Evolutionary conservation across 2,329 filamentous ascomycete species (phyloP).

Genomic region (Trichoderma sp.): DNA sequence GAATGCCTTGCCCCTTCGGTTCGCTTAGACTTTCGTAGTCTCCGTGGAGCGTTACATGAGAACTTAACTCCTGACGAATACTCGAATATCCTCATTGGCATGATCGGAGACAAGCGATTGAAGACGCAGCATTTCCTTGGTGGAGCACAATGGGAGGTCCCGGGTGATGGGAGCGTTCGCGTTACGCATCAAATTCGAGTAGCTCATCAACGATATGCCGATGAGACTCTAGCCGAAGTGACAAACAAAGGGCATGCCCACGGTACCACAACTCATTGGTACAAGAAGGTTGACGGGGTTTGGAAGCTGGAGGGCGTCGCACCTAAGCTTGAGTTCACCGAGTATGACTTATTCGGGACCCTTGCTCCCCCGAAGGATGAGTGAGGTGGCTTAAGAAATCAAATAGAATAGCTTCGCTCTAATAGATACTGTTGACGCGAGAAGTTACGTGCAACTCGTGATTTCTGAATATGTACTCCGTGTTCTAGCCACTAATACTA

Average conservation of each 20-base stretch:
- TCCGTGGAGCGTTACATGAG: conserved; percentile 20
- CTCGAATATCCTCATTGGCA: conserved; percentile 12
- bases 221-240: conserved; percentile 44
- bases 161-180: conserved; percentile 56
- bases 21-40: conserved; percentile 17
- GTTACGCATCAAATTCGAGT: conserved; percentile 61
- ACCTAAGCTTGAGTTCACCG: conserved; percentile 54
- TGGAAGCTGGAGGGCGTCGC: conserved; percentile 60
- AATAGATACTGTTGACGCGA: not conserved
- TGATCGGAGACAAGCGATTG: conserved; percentile 56
- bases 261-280: conserved; percentile 55
- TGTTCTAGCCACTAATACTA: not conserved
- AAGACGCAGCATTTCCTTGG: conserved; percentile 65
- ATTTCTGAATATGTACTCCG: not conserved
- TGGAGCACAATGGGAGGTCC: conserved; percentile 54
- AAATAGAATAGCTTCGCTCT: not conserved
- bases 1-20: conserved; percentile 57
- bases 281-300: conserved; percentile 54
- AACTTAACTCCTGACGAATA: conserved; percentile 18
- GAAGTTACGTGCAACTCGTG: not conserved
- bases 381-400: not conserved
- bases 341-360: conserved; percentile 43
- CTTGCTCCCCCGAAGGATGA: conserved; percentile 14
- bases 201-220: conserved; percentile 59
- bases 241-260: conserved; percentile 59